Base-by-base conservation (phyloP, 176 grass and related monocot species). In the Carex littledalei region DNA sequence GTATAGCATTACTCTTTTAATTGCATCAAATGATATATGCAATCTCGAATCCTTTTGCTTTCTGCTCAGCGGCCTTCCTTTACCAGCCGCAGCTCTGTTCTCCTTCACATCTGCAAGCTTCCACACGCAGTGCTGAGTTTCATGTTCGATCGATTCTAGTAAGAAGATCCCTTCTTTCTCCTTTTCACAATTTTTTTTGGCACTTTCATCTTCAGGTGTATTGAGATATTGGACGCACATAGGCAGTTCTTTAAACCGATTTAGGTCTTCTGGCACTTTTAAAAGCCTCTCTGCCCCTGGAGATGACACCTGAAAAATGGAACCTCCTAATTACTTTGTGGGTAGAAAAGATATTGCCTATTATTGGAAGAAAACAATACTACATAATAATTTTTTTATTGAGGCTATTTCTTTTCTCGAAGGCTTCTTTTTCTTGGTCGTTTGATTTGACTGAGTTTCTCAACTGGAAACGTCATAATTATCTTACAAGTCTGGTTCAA, bases 81-180 rank as follows among this genome's bases (percentile, higher is more conserved):
- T 98, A 39, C 93, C 93, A 79, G 88, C 52, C 74, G 87, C 84
- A 24, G 15, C 87, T 81, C 88, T 86, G 85, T 98, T 98, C 59
- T 95, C 91, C 49, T 88, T 98, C 52, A 98, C 93, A 83, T 98
- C 87, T 12, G 95, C 95, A 0, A 98, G 88, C 91, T 92, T 98
- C 95, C 95, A 95, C 1, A 88, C 8, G 10, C 95, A 98, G 21
- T 85, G 82, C 68, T 74, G 60, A 49, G 75, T 78, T 62, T 88
- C 86, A 70, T 21, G 50, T 17, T 98, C 80, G 56, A 93, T 82
- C 0, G 84, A 86, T 34, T 93, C 88, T 3, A 95, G 77, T 81
- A 92, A 67, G 63, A 98, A 93, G 14, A 95, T 77, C n/a, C 91
- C 89, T 58, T 88, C 93, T 88, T 88, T 97, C 53, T 86, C 45